Evolutionary conservation across 441 rosid species (phyloP), one percentile per base, ranked within the genome.

Genomic region (Populus trichocarpa): DNA sequence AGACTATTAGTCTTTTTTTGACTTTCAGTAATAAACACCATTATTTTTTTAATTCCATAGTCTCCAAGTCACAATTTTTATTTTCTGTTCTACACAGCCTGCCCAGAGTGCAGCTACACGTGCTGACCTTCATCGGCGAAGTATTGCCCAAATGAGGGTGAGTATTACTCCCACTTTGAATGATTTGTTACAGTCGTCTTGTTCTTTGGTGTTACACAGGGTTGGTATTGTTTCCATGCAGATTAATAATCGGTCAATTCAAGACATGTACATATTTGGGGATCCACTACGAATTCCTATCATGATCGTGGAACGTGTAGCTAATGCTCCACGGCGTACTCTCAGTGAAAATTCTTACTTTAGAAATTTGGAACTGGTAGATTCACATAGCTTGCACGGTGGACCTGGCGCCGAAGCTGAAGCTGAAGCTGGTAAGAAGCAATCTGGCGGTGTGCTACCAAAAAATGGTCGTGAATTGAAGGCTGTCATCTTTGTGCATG

Each of bases 71-170:
- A 25, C 57, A 22, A 35, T 82, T 81, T 57, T 53, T 75, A 61
- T 75, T 33, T 78, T 18, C 6, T 77, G 76, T 84, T 80, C 46
- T 67, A 35, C 82, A 79, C 87, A 94, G 98, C 96, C 98, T 73
- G 84, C 89, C 10, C 95, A 96, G 79, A 66, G 80, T 76, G 96
- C 98, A 83, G 90, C 88, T 74, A 89, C 84, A 76, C 96, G 95
- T 67, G 98, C 98, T 57, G 98, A 96, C 80, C 97, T 94, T 86
- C 98, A 93, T 82, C 91, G 98, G 70, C 91, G 90, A 80, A 93
- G 98, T 84, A 93, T 96, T 76, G 97, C 95, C 14, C 97, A 90
- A 81, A 93, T 93, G 98, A 91, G 85, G 89, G 99, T 96, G 74
- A 81, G 87, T 73, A 32, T 74, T 77, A 35, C 78, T 75, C 42